phyloP scores from a whole-genome alignment of 768 basidiomycete species.

The Suillus tomentosus region DNA sequence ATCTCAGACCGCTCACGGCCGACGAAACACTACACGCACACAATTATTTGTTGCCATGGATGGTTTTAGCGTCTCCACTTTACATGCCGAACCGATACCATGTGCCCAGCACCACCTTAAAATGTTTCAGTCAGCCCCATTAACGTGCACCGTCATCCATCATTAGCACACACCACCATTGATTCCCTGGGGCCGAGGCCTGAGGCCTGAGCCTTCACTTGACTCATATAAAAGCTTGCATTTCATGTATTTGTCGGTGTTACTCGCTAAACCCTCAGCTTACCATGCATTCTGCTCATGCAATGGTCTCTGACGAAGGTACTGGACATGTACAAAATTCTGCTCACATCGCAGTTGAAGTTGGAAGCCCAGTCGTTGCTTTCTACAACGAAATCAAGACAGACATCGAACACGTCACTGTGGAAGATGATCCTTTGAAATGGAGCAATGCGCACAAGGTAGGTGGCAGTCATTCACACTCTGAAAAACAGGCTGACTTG shows the following conservation, averaged over 20 bases:
- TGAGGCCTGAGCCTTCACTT: not conserved
- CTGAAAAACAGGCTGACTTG: not conserved
- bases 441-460: conserved; percentile 66
- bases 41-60: not conserved
- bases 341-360: not conserved
- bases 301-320: not conserved
- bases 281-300: not conserved
- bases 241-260: not conserved
- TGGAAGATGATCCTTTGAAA: conserved; percentile 61
- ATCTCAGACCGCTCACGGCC: not conserved
- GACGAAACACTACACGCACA: not conserved
- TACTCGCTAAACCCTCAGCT: not conserved
- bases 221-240: conserved; percentile 1
- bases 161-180: not conserved
- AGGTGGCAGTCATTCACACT: not conserved
- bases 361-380: not conserved
- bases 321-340: not conserved
- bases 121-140: not conserved
- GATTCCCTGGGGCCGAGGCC: not conserved
- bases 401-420: conserved; percentile 43
- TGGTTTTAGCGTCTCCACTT: not conserved
- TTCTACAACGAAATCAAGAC: conserved; percentile 9
- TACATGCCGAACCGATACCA: not conserved
- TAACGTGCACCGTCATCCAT: not conserved
- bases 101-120: not conserved